Evolutionary conservation across 139 green algal species (phyloP).

Genomic region (Chlamydomonas eustigma): DNA sequence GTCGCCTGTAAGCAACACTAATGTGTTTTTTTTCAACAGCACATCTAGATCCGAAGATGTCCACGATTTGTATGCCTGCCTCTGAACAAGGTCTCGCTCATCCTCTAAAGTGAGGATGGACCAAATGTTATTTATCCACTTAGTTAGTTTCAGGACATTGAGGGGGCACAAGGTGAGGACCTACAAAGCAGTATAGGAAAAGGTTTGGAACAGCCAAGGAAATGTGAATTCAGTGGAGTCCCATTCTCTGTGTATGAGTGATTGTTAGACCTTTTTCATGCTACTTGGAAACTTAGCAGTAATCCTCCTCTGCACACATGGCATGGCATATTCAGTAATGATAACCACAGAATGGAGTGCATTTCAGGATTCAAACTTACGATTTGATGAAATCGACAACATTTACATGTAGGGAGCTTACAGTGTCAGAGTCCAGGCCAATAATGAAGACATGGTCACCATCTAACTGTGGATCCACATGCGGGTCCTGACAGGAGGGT

Average conservation of each 20-base stretch:
- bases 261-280: too few species aligned
- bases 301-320: too few species aligned
- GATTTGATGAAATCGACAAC: too few species aligned
- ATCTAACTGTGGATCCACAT: slow-evolving; percentile 8
- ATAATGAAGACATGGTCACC: slow-evolving; percentile 34
- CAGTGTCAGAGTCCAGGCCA: slow-evolving; percentile 18
- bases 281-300: too few species aligned
- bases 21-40: slow-evolving; percentile 3
- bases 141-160: not conserved
- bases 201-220: not conserved
- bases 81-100: slow-evolving; percentile 16
- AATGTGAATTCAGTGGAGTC: too few species aligned
- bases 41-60: slow-evolving; percentile 23
- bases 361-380: too few species aligned
- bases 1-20: not conserved
- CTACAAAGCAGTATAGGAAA: not conserved
- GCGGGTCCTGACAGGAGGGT: too few species aligned
- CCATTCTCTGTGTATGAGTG: too few species aligned
- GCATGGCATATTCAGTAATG: too few species aligned
- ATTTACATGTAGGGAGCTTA: too few species aligned
- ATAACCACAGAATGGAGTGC: too few species aligned
- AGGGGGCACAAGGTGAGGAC: not conserved
- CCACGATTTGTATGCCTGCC: slow-evolving; percentile 14
- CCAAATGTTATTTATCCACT: not conserved
- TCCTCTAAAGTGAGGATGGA: slow-evolving; percentile 11